Percentiles rank a stretch among this genome's conserved stretches.
phyloP scores from a whole-genome alignment of 108 stramenopile genomes.

The Skeletonema tropicum region DNA sequence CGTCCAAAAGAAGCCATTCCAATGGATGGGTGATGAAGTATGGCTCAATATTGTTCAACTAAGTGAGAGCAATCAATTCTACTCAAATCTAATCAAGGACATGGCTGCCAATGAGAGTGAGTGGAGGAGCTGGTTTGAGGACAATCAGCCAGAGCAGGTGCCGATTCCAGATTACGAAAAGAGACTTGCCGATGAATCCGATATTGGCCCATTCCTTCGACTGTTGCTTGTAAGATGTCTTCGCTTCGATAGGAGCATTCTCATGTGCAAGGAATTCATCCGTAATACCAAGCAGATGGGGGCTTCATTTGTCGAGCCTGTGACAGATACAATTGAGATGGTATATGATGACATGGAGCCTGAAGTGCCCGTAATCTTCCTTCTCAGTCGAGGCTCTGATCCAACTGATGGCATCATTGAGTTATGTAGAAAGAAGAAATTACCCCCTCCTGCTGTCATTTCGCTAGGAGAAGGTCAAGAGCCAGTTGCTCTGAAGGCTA shows the following conservation, averaged over 20 bases:
- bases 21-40: slow-evolving; percentile 85
- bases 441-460: slow-evolving; percentile 82
- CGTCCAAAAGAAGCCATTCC: slow-evolving; percentile 83
- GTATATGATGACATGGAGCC: slow-evolving; percentile 84
- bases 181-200: slow-evolving; percentile 60
- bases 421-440: slow-evolving; percentile 87
- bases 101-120: slow-evolving; percentile 77
- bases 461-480: slow-evolving; percentile 94
- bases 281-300: slow-evolving; percentile 85
- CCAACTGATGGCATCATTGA: slow-evolving; percentile 92
- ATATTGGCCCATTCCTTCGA: slow-evolving; percentile 83
- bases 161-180: slow-evolving; percentile 90
- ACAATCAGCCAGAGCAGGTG: slow-evolving; percentile 85
- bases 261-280: slow-evolving; percentile 86
- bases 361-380: slow-evolving; percentile 87
- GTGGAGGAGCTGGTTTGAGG: slow-evolving; percentile 91
- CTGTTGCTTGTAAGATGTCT: slow-evolving; percentile 85
- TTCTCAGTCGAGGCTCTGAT: slow-evolving; percentile 88
- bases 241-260: slow-evolving; percentile 89
- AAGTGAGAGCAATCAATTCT: slow-evolving; percentile 69
- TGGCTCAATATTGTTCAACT: slow-evolving; percentile 91
- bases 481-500: slow-evolving; percentile 88
- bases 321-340: slow-evolving; percentile 91
- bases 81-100: slow-evolving; percentile 76
- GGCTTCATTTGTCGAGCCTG: slow-evolving; percentile 85